Percentiles rank a stretch among this genome's conserved stretches.
Conservation (phyloP, 495 filamentous ascomycete species). For the Clohesyomyces aquaticus region DNA sequence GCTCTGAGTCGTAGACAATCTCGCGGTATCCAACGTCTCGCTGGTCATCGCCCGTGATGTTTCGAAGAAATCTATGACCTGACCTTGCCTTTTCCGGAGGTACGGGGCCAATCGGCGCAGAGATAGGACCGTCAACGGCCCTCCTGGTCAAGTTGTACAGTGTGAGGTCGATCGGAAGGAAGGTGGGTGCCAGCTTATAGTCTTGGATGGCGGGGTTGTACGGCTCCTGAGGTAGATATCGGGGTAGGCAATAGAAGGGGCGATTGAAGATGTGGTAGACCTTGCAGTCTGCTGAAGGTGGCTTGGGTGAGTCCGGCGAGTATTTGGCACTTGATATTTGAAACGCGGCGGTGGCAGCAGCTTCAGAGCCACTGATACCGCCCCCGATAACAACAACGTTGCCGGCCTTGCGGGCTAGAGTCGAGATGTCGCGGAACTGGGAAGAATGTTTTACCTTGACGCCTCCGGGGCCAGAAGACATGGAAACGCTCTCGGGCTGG, state of each 20-base stretch:
- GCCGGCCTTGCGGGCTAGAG: slow-evolving; percentile 37
- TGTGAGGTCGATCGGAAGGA: slow-evolving; percentile 75
- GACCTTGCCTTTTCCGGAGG: slow-evolving; percentile 56
- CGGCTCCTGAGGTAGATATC: slow-evolving; percentile 56
- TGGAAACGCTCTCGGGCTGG: slow-evolving; percentile 53
- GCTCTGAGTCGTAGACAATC: slow-evolving; percentile 44
- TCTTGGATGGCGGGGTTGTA: slow-evolving; percentile 45
- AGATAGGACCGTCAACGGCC: slow-evolving; percentile 57
- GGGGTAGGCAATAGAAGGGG: slow-evolving; percentile 75
- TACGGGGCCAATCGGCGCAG: slow-evolving; percentile 62
- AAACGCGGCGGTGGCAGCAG: slow-evolving; percentile 70
- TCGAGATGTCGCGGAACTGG: slow-evolving; percentile 14
- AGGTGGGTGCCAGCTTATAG: slow-evolving; percentile 56
- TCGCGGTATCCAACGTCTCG: slow-evolving; percentile 54
- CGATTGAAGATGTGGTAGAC: slow-evolving; percentile 70
- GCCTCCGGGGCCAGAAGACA: not conserved
- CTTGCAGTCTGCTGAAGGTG: slow-evolving; percentile 45
- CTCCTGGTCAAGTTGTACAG: slow-evolving; percentile 72
- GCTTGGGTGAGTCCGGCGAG: slow-evolving; percentile 42
- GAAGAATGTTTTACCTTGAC: slow-evolving; percentile 20
- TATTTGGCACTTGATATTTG: slow-evolving; percentile 64
- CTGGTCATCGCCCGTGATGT: slow-evolving; percentile 67
- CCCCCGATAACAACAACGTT: slow-evolving; percentile 81
- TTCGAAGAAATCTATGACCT: slow-evolving; percentile 58
- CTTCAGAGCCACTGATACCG: slow-evolving; percentile 81